Percentiles rank a stretch among this genome's conserved stretches.
phyloP scores from a whole-genome alignment of 495 filamentous ascomycete species.

The Neurospora sp. region DNA sequence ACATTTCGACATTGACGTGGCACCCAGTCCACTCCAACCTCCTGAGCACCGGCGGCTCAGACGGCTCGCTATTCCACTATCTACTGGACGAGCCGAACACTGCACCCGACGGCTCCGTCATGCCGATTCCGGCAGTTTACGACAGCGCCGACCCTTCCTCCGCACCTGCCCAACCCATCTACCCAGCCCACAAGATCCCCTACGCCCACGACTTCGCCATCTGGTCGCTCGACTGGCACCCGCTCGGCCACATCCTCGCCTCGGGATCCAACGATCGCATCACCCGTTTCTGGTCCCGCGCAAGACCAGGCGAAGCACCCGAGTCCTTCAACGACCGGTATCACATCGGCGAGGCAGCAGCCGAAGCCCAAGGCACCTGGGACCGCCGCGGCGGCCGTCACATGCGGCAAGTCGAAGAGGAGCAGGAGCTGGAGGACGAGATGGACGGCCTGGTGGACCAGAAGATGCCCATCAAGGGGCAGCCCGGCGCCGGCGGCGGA shows the following conservation, averaged over 20 bases:
- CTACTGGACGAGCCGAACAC: conserved; percentile 84
- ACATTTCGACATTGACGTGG: conserved; percentile 86
- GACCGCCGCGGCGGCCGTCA: conserved; percentile 67
- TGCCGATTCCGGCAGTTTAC: conserved; percentile 45
- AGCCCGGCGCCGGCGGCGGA: conserved; percentile 23
- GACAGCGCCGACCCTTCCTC: conserved; percentile 68
- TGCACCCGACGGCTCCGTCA: conserved; percentile 58
- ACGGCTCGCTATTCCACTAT: conserved; percentile 86
- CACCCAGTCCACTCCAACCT: conserved; percentile 83
- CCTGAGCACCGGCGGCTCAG: conserved; percentile 81
- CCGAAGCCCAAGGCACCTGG: conserved; percentile 87
- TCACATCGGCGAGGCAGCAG: conserved; percentile 88
- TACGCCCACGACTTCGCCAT: conserved; percentile 90
- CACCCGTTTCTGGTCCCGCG: conserved; percentile 89
- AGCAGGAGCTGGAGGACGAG: conserved; percentile 87
- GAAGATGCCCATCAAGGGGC: conserved; percentile 53
- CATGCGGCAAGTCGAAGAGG: conserved; percentile 82
- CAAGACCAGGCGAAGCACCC: conserved; percentile 64
- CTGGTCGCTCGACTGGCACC: conserved; percentile 97
- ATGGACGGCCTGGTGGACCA: conserved; percentile 91
- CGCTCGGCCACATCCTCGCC: conserved; percentile 89
- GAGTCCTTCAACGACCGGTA: conserved; percentile 79
- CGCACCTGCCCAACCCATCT: conserved; percentile 74
- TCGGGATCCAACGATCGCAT: conserved; percentile 97
- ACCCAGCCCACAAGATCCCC: conserved; percentile 73